Base-by-base conservation (phyloP, 768 basidiomycete genomes). In the Termitomyces sp. region DNA sequence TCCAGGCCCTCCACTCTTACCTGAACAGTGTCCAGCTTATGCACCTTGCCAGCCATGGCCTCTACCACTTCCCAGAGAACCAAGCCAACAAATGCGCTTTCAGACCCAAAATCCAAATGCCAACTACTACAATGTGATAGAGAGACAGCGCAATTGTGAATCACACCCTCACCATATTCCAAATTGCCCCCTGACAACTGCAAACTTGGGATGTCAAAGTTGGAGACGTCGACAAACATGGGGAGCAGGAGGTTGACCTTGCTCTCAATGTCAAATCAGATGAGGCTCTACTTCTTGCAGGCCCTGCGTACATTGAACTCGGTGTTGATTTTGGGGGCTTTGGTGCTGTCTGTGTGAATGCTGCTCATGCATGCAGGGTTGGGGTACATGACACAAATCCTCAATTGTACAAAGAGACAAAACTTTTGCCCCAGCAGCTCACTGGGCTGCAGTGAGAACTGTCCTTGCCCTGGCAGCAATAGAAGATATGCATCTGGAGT, bases 391-490 rank as follows among this genome's bases (percentile, higher is more conserved):
- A 56, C 11, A 50, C 50, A 2, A 48, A 52, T 32, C 50, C 50
- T 16, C 25, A 13, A 16, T 50, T 59, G 3, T 66, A 60, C 18
- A 41, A 49, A 7, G 60, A 68, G 63, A 60, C 43, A 69, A 77
- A 47, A 72, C 69, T 1, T 75, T 68, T 64, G 66, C 76, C 16
- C 66, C 68, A 5, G 66, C 66, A 25, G 42, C 56, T 12, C 57
- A 56, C 38, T 56, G 32, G 41, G 59, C 53, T n/a, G 40, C 65
- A 15, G 36, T 65, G 4, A 43, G 60, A 10, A 13, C 52, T 23
- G 45, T 68, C 20, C 60, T 71, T 3, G 61, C 64, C 15, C 25
- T 67, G 27, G 68, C 63, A 45, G 66, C 61, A 0, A 25, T 67
- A n/a, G 56, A 66, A 13, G 63, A 68, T 46, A 60, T 66, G 53